A percentile compares a stretch with the other conserved stretches of the same genome.
These are phyloP conservation scores for Colletotrichum sp. DNA, from an alignment of 2,329 filamentous ascomycete genomes.

Conservation along the genomic window DNA sequence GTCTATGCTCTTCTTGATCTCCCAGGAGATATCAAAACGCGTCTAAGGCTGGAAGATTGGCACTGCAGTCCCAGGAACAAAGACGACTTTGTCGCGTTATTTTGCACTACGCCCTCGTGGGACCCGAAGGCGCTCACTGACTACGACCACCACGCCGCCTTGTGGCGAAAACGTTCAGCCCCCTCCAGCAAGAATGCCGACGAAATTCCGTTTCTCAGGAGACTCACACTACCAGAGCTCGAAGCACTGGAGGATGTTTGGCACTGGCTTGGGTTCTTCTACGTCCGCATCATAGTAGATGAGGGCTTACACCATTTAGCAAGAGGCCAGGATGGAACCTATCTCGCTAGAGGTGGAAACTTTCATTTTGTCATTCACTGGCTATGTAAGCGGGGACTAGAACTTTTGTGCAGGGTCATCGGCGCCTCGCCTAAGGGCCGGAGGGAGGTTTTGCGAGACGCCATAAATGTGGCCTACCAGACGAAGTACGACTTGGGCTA, in stretches of 20 bases:
- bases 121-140: neutral
- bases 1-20: neutral
- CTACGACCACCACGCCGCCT: neutral
- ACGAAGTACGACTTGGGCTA: fast-evolving
- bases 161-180: fast-evolving
- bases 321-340: neutral
- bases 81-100: neutral
- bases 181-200: neutral
- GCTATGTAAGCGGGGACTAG: neutral
- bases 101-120: neutral
- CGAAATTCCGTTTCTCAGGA: neutral
- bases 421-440: neutral
- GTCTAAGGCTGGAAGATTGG: neutral
- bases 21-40: neutral
- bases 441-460: neutral
- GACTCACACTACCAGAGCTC: neutral
- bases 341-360: fast-evolving
- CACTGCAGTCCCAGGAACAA: neutral
- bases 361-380: neutral
- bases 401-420: neutral
- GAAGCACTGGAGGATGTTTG: neutral
- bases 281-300: neutral
- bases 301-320: neutral
- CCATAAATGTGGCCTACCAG: neutral
- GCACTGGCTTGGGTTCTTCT: neutral